A percentile compares a stretch with the other conserved stretches of the same genome.
These are phyloP conservation scores for Phytophthora fragariaefolia DNA, from an alignment of 352 stramenopile genomes.

Conservation along the genomic window DNA sequence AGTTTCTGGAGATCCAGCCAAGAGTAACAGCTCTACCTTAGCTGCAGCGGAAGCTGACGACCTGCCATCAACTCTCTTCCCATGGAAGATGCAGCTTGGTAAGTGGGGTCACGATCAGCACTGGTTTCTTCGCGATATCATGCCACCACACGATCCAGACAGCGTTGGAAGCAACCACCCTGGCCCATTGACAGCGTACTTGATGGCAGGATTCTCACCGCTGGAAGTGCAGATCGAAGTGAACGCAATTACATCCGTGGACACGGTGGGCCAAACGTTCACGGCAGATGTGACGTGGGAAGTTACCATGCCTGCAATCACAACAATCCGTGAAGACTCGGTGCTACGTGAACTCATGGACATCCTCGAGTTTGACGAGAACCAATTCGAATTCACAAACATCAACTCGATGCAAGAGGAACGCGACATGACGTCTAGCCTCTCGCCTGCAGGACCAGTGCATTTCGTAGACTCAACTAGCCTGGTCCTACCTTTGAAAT, in stretches of 20 bases:
- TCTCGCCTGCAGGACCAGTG: slow-evolving; percentile 34
- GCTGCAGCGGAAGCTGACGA: slow-evolving; percentile 21
- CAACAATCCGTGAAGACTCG: slow-evolving; percentile 50
- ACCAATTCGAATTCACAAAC: slow-evolving; percentile 54
- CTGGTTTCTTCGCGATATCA: slow-evolving; percentile 61
- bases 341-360: slow-evolving; percentile 48
- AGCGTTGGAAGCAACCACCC: slow-evolving; percentile 20
- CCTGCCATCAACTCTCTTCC: slow-evolving; percentile 42
- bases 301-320: slow-evolving; percentile 46
- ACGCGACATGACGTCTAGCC: slow-evolving; percentile 36
- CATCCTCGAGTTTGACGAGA: slow-evolving; percentile 48
- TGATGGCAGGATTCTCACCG: slow-evolving; percentile 47
- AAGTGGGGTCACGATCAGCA: slow-evolving; percentile 49
- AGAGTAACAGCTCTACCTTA: slow-evolving; percentile 17
- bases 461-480: slow-evolving; percentile 40
- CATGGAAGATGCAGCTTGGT: slow-evolving; percentile 68
- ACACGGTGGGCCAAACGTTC: slow-evolving; percentile 56
- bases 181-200: slow-evolving; percentile 31
- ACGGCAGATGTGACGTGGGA: slow-evolving; percentile 59
- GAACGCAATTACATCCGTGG: slow-evolving; percentile 46
- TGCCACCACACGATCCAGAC: slow-evolving; percentile 23
- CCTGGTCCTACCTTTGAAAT: slow-evolving; percentile 19
- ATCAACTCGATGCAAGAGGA: slow-evolving; percentile 48
- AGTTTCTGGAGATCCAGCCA: slow-evolving; percentile 1
- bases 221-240: slow-evolving; percentile 46